Conservation (phyloP, 2,329 filamentous ascomycete species). For the Ceratocystis alfenasii region DNA sequence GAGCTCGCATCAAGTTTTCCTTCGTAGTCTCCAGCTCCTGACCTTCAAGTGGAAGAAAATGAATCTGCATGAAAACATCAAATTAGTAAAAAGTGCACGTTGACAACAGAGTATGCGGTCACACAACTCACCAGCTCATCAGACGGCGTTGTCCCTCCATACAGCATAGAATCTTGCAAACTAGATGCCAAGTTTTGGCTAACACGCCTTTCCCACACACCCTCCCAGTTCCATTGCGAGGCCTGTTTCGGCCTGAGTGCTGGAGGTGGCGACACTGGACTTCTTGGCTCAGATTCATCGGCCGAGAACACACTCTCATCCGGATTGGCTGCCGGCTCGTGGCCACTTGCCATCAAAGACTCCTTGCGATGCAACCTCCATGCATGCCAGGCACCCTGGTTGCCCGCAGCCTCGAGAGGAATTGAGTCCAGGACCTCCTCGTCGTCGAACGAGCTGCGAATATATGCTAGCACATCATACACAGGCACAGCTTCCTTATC, state of each 20-base stretch:
- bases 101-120: not conserved
- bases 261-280: constrained; percentile 20
- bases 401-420: constrained; percentile 70
- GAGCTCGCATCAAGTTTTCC: constrained; percentile 44
- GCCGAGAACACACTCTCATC: constrained; percentile 16
- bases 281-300: constrained; percentile 20
- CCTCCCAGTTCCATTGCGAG: constrained; percentile 94
- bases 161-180: constrained; percentile 67
- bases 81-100: constrained; percentile 23
- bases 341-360: constrained; percentile 34
- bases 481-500: constrained; percentile 40
- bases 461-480: constrained; percentile 64
- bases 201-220: constrained; percentile 87
- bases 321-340: not conserved
- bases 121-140: constrained; percentile 58
- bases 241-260: constrained; percentile 40
- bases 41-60: constrained; percentile 53
- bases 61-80: constrained; percentile 37
- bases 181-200: constrained; percentile 66
- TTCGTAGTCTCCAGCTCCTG: constrained; percentile 46
- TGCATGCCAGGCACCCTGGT: constrained; percentile 86
- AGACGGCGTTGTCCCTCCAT: constrained; percentile 45
- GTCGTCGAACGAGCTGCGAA: constrained; percentile 70
- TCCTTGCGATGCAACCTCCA: constrained; percentile 61
- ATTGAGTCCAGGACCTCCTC: constrained; percentile 65